Evolutionary conservation across 768 basidiomycete genomes (phyloP).

Genomic region (Leucosporidium scottii): DNA sequence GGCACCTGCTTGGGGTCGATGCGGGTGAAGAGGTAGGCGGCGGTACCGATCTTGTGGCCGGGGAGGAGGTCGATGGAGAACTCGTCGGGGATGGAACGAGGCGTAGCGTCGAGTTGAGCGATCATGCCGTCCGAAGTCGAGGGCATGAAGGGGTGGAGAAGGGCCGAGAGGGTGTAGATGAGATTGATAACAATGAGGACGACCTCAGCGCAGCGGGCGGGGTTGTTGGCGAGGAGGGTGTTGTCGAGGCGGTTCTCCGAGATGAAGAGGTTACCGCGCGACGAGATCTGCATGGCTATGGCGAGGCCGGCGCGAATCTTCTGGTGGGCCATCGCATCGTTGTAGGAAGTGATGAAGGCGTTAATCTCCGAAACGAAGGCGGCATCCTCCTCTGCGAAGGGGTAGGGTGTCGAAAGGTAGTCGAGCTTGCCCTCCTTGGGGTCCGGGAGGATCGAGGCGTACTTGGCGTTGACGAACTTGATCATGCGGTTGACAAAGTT

Average conservation of each 20-base stretch:
- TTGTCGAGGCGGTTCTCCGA: slow-evolving; percentile 87
- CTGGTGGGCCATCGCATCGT: slow-evolving; percentile 80
- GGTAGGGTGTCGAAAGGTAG: slow-evolving; percentile 58
- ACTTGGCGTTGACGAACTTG: slow-evolving; percentile 86
- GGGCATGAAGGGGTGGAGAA: slow-evolving; percentile 96
- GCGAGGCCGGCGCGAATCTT: slow-evolving; percentile 83
- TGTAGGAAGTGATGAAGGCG: slow-evolving; percentile 66
- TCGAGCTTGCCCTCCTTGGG: slow-evolving; percentile 63
- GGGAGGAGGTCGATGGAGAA: slow-evolving; percentile 66
- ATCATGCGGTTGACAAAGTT: slow-evolving; percentile 94
- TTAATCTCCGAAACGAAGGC: slow-evolving; percentile 74
- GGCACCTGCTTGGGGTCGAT: slow-evolving; percentile 88
- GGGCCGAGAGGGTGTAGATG: slow-evolving; percentile 77
- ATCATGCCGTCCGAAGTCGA: slow-evolving; percentile 73
- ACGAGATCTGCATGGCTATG: slow-evolving; percentile 81
- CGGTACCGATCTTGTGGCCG: slow-evolving; percentile 75
- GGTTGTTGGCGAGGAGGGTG: slow-evolving; percentile 70
- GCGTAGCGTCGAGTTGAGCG: slow-evolving; percentile 78
- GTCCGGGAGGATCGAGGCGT: slow-evolving; percentile 70
- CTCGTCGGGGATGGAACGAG: slow-evolving; percentile 65
- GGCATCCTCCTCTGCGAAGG: slow-evolving; percentile 48
- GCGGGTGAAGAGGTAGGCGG: slow-evolving; percentile 84
- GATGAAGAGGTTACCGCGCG: slow-evolving; percentile 85
- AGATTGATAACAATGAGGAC: slow-evolving; percentile 83
- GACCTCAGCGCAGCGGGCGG: slow-evolving; percentile 80